phyloP scores from a whole-genome alignment of 176 grass and related monocot species.

The Bromus sterilis region DNA sequence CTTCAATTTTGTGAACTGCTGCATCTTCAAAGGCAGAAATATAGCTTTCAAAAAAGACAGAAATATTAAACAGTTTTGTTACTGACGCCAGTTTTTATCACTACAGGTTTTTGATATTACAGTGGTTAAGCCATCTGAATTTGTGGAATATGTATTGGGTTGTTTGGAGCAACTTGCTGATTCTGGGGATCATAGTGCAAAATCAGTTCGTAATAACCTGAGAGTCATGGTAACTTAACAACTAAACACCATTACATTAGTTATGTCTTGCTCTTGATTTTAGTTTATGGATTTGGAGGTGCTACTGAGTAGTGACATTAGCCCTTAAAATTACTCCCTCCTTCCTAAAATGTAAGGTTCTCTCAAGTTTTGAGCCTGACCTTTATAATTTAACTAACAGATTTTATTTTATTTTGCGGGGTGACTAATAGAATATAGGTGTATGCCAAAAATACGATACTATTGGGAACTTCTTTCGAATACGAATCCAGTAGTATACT shows the following conservation, averaged over 20 bases:
- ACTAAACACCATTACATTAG: background rate
- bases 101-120: conserved; percentile 88
- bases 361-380: too few relatives aligned
- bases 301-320: background rate
- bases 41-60: conserved; percentile 2
- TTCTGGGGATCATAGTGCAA: conserved; percentile 63
- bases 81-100: conserved; percentile 16
- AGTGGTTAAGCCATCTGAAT: conserved; percentile 63
- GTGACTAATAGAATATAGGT: too few relatives aligned
- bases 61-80: conserved; percentile 9
- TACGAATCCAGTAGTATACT: too few relatives aligned
- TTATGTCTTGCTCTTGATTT: background rate
- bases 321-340: conserved; percentile 3
- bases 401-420: too few relatives aligned
- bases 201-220: conserved; percentile 48
- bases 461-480: too few relatives aligned
- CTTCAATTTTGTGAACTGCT: background rate
- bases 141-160: conserved; percentile 75
- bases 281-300: conserved; percentile 1
- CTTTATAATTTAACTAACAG: too few relatives aligned
- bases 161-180: conserved; percentile 69
- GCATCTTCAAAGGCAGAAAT: background rate
- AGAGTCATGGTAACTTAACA: conserved; percentile 76
- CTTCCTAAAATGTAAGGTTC: too few relatives aligned
- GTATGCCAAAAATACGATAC: too few relatives aligned